phyloP scores from a whole-genome alignment of 805 yeast species.

The Torulaspora quercuum region DNA sequence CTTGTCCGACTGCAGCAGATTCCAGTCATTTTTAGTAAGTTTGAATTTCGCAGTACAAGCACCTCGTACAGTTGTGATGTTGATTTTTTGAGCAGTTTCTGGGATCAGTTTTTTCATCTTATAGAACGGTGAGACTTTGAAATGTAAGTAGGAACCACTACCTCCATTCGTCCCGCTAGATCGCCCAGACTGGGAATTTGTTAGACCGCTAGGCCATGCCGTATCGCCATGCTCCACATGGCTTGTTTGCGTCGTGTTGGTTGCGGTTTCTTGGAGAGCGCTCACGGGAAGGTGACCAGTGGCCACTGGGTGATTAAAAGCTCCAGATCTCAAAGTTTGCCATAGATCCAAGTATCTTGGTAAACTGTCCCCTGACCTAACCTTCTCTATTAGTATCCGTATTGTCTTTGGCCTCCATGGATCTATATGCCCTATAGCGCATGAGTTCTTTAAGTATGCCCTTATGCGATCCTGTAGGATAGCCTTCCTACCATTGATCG shows the following conservation, averaged over 20 bases:
- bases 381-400: constrained; percentile 42
- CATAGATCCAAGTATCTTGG: constrained; percentile 41
- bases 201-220: constrained; percentile 9
- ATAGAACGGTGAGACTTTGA: constrained; percentile 57
- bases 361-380: constrained; percentile 36
- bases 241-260: not conserved
- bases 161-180: constrained; percentile 8
- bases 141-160: constrained; percentile 26
- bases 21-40: constrained; percentile 43
- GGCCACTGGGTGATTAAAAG: constrained; percentile 27
- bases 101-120: constrained; percentile 49
- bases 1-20: constrained; percentile 33
- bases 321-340: constrained; percentile 24
- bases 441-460: constrained; percentile 44
- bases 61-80: constrained; percentile 44
- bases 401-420: constrained; percentile 46
- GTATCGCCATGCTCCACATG: constrained; percentile 1
- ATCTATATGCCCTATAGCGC: constrained; percentile 39
- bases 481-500: constrained; percentile 56
- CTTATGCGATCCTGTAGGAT: constrained; percentile 55
- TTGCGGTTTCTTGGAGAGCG: constrained; percentile 14
- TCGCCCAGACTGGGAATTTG: constrained; percentile 5
- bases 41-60: constrained; percentile 43
- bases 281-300: constrained; percentile 25
- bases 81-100: constrained; percentile 37